These are phyloP conservation scores for Citrus sinensis DNA, from an alignment of 345 rosid genomes.

Conservation along the genomic window DNA sequence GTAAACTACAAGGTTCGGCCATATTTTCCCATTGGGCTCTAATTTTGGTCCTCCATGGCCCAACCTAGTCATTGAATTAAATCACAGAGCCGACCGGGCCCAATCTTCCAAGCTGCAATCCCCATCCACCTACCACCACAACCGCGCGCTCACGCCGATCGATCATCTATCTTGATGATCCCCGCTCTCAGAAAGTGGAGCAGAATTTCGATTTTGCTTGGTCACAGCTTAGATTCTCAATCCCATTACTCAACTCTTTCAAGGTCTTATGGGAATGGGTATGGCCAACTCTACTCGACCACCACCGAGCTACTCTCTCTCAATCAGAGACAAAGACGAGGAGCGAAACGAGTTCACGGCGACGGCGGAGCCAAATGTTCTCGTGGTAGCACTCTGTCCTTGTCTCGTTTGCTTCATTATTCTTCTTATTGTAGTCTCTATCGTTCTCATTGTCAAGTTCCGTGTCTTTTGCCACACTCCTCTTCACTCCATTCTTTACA, in stretches of 20 bases:
- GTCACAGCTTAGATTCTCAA: constrained; percentile 2
- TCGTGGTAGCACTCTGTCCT: constrained; percentile 49
- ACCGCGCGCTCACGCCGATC: background rate
- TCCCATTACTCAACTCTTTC: background rate
- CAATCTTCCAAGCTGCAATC: background rate
- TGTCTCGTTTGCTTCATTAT: constrained; percentile 53
- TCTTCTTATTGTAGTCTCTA: constrained; percentile 43
- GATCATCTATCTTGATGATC: constrained; percentile 25
- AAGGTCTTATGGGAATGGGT: constrained; percentile 4
- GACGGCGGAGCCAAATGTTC: constrained; percentile 35
- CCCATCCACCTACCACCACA: background rate
- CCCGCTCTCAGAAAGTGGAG: constrained; percentile 17
- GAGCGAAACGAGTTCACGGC: constrained; percentile 26
- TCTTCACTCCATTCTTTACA: constrained; percentile 49
- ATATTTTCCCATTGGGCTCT: background rate
- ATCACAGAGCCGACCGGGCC: background rate
- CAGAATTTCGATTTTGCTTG: constrained; percentile 9
- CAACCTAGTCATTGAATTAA: no score
- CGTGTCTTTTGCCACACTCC: constrained; percentile 68
- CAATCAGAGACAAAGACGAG: constrained; percentile 29
- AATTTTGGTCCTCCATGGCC: no score
- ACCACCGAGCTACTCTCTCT: constrained; percentile 33
- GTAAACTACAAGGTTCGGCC: background rate
- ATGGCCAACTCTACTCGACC: constrained; percentile 38
- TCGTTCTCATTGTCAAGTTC: constrained; percentile 55